A percentile compares a stretch with the other conserved stretches of the same genome.
Evolutionary conservation across 1,284 basidiomycete species (phyloP).

Genomic region (Trichosporon faecale): DNA sequence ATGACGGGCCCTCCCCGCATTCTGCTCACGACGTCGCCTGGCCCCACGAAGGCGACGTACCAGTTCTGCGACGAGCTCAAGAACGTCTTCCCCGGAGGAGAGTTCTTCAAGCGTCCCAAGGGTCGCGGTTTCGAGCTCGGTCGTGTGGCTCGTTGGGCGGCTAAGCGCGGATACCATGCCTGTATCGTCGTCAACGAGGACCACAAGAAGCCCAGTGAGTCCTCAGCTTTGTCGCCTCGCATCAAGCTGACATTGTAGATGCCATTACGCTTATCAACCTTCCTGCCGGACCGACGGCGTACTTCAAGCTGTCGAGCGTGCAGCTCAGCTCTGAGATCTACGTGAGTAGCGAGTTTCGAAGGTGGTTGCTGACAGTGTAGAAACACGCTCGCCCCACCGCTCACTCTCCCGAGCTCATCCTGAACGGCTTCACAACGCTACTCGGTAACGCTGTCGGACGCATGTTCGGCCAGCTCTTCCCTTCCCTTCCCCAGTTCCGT

Average conservation of each 20-base stretch:
- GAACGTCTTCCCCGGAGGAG: conserved; percentile 88
- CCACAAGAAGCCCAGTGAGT: conserved; percentile 81
- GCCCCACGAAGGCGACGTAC: conserved; percentile 76
- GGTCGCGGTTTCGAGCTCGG: conserved; percentile 92
- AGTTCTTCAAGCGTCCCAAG: conserved; percentile 85
- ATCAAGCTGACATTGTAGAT: conserved; percentile 56
- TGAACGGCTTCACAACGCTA: conserved; percentile 92
- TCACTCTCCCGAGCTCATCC: conserved; percentile 87
- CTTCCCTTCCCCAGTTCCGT: conserved; percentile 90
- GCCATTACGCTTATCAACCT: conserved; percentile 89
- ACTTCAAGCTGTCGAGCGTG: conserved; percentile 91
- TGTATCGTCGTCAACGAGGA: conserved; percentile 93
- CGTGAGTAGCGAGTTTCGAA: conserved; percentile 56
- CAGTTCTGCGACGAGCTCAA: conserved; percentile 88
- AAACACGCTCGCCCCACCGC: conserved; percentile 89
- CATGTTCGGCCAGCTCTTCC: conserved; percentile 94
- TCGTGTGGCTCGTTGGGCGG: conserved; percentile 89
- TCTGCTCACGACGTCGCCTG: conserved; percentile 84
- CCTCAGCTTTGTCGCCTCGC: background rate
- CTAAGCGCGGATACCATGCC: conserved; percentile 75
- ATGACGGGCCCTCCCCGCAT: conserved; percentile 73
- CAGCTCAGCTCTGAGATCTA: conserved; percentile 80
- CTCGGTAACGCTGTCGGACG: conserved; percentile 89
- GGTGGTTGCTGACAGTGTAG: conserved; percentile 51
- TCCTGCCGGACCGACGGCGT: conserved; percentile 88